A percentile compares a stretch with the other conserved stretches of the same genome.
phyloP scores from a whole-genome alignment of 768 basidiomycete genomes.

The Saitozyma sp. region DNA sequence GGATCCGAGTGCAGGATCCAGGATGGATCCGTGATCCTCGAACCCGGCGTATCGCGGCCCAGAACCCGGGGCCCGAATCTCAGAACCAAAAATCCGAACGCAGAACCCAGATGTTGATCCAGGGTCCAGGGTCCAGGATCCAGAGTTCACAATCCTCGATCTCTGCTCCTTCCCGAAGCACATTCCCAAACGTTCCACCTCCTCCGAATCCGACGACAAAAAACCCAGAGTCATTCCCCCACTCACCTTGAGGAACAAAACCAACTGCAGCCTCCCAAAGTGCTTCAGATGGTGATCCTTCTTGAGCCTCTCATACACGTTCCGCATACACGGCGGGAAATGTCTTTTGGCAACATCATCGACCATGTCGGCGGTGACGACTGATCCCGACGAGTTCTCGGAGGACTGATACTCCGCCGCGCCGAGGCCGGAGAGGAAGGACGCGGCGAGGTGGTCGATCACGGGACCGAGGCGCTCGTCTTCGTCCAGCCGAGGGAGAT shows the following conservation, averaged over 20 bases:
- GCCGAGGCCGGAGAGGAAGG: slow-evolving; percentile 87
- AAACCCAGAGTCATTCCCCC: background rate
- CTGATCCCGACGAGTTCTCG: slow-evolving; percentile 59
- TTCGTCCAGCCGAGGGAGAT: slow-evolving; percentile 87
- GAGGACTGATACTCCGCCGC: slow-evolving; percentile 55
- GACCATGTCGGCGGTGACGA: slow-evolving; percentile 90
- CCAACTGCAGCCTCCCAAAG: slow-evolving; percentile 85
- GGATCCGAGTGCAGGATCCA: background rate
- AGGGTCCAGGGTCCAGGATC: too few relatives aligned
- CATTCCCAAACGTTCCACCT: too few relatives aligned
- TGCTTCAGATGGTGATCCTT: slow-evolving; percentile 87
- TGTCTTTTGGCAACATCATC: slow-evolving; percentile 81
- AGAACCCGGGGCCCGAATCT: too few relatives aligned
- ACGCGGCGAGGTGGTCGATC: slow-evolving; percentile 85
- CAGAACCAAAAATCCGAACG: too few relatives aligned
- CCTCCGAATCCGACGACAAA: background rate
- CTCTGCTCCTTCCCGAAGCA: too few relatives aligned
- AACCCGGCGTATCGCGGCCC: too few relatives aligned
- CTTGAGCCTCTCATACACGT: slow-evolving; percentile 74
- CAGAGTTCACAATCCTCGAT: too few relatives aligned
- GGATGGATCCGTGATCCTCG: too few relatives aligned
- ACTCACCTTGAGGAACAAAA: slow-evolving; percentile 87
- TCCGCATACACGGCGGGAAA: slow-evolving; percentile 94
- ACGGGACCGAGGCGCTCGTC: slow-evolving; percentile 87
- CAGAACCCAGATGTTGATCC: too few relatives aligned